Base-by-base conservation (phyloP, 495 filamentous ascomycete genomes). In the Lentithecium fluviatile region DNA sequence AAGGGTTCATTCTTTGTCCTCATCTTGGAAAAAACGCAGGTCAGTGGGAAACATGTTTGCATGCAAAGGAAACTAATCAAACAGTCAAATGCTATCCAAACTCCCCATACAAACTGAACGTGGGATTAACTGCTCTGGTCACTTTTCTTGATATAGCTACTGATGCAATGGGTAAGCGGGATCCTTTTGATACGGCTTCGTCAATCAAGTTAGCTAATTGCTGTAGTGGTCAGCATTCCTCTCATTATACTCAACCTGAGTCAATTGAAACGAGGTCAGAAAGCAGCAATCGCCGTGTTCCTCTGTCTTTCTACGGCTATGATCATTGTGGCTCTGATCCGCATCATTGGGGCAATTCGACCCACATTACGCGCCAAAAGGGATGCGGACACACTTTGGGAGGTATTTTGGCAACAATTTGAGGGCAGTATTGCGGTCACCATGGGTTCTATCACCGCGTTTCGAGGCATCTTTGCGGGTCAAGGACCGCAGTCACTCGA, bases 231-330 rank as follows among this genome's bases (percentile, higher is more conserved):
- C 38, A 19, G 21, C n/a, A 54, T 54, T 13, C 51, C 51, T 13
- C 37, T 54, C 15, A 40, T 24, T n/a, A 43, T 54, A 10, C 51
- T 54, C 34, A 29, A 21, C 5, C 13, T 36, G 13, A 29, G 20
- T n/a, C 32, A 12, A 21, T 19, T 54, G 8, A 19, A 25, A n/a
- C n/a, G 20, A n/a, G 38, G n/a, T 4, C 51, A 54, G 36, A 54
- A 54, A 20, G 13, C 38, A 5, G 32, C 34, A 19, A 54, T 54
- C 19, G 51, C 34, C 3, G n/a, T 24, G 10, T 40, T 54, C 51
- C 36, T 54, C 8, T 54, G 51, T 21, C 51, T 54, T 23, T 54
- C 51, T 2, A 23, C 38, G 2, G 51, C n/a, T 19, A 54, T 54
- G 32, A 43, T 54, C 32, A 25, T 43, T n/a, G 19, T 43, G 8